Percentiles rank a stretch among this genome's conserved stretches.
These are phyloP conservation scores for Triticum urartu DNA, from an alignment of 176 grass and related monocot species.

Conservation along the genomic window DNA sequence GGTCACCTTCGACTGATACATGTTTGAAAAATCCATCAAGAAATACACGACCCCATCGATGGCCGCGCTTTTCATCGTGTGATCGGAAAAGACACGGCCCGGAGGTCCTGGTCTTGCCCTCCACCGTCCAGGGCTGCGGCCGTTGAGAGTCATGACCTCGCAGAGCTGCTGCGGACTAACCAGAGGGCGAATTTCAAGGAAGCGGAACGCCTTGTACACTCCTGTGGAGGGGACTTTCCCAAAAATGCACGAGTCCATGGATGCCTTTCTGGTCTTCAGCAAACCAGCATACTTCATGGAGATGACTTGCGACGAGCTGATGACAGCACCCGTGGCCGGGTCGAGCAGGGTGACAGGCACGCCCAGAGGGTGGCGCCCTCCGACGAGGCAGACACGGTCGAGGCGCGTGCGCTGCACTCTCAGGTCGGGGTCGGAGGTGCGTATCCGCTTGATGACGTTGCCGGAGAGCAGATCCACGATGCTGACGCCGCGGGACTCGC, in stretches of 20 bases:
- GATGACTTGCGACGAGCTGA: neutral
- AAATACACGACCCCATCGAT: slow-evolving; percentile 13
- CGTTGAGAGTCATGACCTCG: slow-evolving; percentile 1
- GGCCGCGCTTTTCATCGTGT: neutral
- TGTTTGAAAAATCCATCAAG: neutral
- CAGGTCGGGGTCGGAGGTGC: neutral
- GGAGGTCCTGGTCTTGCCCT: neutral
- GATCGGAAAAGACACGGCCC: neutral
- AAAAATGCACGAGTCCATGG: neutral
- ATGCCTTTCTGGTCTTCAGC: neutral
- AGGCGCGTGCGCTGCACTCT: neutral
- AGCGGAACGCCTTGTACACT: slow-evolving; percentile 19
- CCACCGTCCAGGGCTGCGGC: neutral
- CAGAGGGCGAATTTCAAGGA: neutral
- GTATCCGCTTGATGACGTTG: neutral
- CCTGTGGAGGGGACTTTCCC: slow-evolving; percentile 21
- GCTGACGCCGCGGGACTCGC: neutral
- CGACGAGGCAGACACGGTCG: slow-evolving; percentile 13
- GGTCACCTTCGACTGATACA: too few relatives aligned
- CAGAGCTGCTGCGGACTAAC: neutral
- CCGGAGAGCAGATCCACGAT: slow-evolving; percentile 24
- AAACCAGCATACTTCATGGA: neutral
- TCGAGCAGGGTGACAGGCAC: neutral
- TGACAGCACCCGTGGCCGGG: neutral
- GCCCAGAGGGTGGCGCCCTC: neutral